phyloP scores from a whole-genome alignment of 371 early-diverging fungal species.

The Mortierella sp. region DNA sequence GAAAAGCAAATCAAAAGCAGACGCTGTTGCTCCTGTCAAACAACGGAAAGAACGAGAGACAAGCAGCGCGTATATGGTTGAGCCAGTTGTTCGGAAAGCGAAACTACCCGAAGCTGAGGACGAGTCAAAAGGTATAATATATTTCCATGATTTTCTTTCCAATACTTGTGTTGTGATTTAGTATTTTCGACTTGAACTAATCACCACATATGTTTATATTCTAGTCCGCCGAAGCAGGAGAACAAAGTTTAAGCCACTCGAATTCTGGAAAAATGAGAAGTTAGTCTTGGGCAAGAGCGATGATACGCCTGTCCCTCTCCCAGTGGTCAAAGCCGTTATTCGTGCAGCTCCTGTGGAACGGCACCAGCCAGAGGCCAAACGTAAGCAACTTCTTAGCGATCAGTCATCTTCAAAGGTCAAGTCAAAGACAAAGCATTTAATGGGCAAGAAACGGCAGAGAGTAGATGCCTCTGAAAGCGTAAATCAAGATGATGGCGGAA shows the following conservation, averaged over 20 bases:
- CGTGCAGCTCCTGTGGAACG: neutral
- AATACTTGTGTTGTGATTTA: neutral
- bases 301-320: slow-evolving; percentile 9
- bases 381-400: neutral
- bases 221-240: slow-evolving; percentile 24
- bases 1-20: neutral
- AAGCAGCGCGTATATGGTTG: neutral
- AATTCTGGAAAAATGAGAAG: slow-evolving; percentile 28
- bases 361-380: neutral
- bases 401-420: neutral
- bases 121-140: neutral
- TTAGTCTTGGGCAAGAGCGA: slow-evolving; percentile 13
- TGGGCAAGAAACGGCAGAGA: neutral
- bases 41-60: neutral
- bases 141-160: neutral
- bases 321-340: slow-evolving; percentile 13
- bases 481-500: neutral
- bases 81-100: neutral
- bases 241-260: slow-evolving; percentile 15
- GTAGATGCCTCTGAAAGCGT: neutral
- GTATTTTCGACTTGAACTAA: neutral
- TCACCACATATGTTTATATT: neutral
- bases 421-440: neutral
- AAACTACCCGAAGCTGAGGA: neutral
- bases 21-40: neutral